Base-by-base conservation (phyloP, 768 basidiomycete genomes). In the Fomitopsis serialis region DNA sequence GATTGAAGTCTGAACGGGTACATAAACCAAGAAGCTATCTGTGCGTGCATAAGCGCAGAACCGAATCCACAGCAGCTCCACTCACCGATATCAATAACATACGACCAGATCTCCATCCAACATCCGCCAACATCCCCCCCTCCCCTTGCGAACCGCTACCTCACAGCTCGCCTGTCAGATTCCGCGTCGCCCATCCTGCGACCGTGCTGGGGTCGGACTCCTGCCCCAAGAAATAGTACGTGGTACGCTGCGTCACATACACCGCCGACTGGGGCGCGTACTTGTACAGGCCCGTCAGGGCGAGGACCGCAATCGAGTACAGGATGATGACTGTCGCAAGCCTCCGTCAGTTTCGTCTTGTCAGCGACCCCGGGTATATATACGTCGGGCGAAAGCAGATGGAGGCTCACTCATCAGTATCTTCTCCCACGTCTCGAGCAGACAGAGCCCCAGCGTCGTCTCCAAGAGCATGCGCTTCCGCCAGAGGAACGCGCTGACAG, bases 401-500 rank as follows among this genome's bases (percentile, higher is more conserved):
- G 56, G 45, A 43, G 48, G 74, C 84, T 63, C 63, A 85, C 85
- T 62, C 53, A 81, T 72, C 35, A 85, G 64, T 44, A 78, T 61
- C 61, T 83, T 82, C 73, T 87, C 87, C 86, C 85, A 86, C 54
- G 79, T 75, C 63, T 88, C 84, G 53, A 86, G 67, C 60, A 85
- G 75, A 25, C 75, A 73, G 37, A 85, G 68, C 6, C 74, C 85
- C 55, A 82, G 80, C 0, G 82, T 84, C 2, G 76, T 69, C 64
- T 85, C 83, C 32, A 87, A 65, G 70, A 78, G 73, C 48, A 85
- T 64, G 55, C 79, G 72, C 64, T 73, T 70, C 13, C 73, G 74
- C 82, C 84, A 83, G 45, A 83, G 51, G 57, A 61, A 62, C 22
- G 55, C 57, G 10, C 58, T 62, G 42, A 62, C 8, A 6, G 54